phyloP scores from a whole-genome alignment of 148 eudicot species.

The Amaranthus cruentus region DNA sequence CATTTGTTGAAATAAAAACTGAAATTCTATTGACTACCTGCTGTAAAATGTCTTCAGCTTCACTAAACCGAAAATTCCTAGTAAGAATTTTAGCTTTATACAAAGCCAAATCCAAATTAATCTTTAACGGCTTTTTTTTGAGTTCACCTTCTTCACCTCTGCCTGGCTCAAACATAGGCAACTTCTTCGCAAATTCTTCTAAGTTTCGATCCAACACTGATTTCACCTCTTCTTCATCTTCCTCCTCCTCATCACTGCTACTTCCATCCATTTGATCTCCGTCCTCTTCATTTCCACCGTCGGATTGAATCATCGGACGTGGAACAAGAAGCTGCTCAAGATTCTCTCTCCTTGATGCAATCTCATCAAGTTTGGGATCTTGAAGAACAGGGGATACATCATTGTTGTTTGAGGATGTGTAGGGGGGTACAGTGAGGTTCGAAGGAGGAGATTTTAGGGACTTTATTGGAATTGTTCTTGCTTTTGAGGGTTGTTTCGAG shows the following conservation, averaged over 20 bases:
- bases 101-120: constrained; percentile 84
- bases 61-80: constrained; percentile 49
- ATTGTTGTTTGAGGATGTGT: constrained; percentile 26
- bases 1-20: background rate
- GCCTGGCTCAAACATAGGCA: constrained; percentile 79
- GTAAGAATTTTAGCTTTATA: constrained; percentile 64
- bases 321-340: constrained; percentile 61
- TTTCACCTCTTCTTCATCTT: constrained; percentile 15
- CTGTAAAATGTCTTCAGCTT: constrained; percentile 64
- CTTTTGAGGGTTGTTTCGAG: constrained; percentile 35
- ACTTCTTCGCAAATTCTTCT: constrained; percentile 60
- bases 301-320: constrained; percentile 51
- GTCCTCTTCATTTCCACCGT: constrained; percentile 25
- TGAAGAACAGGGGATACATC: constrained; percentile 37
- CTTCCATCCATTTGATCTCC: constrained; percentile 13
- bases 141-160: constrained; percentile 34
- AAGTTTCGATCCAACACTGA: constrained; percentile 48
- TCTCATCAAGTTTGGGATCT: constrained; percentile 29
- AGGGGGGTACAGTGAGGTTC: constrained; percentile 28
- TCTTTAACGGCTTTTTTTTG: constrained; percentile 44
- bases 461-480: constrained; percentile 37
- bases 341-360: constrained; percentile 30
- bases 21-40: constrained; percentile 37
- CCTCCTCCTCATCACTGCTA: constrained; percentile 10
- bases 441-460: constrained; percentile 36